Conservation (phyloP, 75 land plant genomes). For the Sequoia sempervirens region DNA sequence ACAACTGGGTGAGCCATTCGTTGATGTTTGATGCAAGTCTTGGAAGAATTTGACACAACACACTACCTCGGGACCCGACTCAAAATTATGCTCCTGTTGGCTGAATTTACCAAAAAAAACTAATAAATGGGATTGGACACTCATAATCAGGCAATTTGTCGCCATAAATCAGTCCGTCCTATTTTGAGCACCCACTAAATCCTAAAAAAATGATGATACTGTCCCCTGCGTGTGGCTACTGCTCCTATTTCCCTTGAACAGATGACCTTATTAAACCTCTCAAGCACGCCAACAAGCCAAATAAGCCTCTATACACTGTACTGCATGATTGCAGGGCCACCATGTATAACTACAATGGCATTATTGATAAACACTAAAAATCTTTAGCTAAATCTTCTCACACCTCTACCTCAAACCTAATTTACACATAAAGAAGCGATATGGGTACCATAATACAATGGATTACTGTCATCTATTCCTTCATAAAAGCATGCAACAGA, state of each 20-base stretch:
- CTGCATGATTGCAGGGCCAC: no score
- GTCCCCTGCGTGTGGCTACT: no score
- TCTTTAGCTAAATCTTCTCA: background rate
- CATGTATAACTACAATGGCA: background rate
- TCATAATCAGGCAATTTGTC: background rate
- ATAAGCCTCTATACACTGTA: no score
- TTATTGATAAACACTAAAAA: background rate
- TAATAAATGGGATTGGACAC: background rate
- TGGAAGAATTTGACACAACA: background rate
- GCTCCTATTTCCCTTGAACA: no score
- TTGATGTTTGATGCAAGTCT: background rate
- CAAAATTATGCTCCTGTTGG: no score
- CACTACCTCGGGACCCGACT: background rate
- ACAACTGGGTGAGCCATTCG: background rate
- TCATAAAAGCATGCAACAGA: background rate
- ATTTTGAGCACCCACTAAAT: no score
- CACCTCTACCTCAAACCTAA: background rate
- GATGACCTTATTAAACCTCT: no score
- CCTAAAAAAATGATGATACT: no score
- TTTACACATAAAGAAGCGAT: background rate
- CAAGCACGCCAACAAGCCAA: no score
- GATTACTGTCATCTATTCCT: no score
- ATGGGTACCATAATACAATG: no score
- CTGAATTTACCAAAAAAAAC: no score
- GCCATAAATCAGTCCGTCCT: background rate